Conservation (phyloP, 257 asterid genomes). For the Petunia axillaris region DNA sequence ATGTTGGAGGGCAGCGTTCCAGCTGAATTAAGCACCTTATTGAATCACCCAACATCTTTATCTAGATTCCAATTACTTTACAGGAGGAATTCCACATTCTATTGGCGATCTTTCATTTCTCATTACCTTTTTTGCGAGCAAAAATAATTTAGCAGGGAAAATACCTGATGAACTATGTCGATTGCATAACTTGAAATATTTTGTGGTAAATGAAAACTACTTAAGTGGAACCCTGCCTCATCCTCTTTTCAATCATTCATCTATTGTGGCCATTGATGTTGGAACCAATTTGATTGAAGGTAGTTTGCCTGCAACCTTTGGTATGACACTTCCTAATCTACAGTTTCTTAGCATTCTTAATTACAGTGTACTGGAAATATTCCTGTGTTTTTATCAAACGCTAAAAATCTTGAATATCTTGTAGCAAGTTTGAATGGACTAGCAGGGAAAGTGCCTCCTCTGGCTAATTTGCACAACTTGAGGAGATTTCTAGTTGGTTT, state of each 20-base stretch:
- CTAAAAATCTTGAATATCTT: constrained; percentile 24
- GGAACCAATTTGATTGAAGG: constrained; percentile 30
- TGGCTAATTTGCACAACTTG: constrained; percentile 30
- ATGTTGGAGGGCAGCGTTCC: neutral
- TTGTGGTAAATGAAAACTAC: constrained; percentile 20
- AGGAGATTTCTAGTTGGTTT: neutral
- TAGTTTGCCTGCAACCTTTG: constrained; percentile 34
- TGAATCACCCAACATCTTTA: neutral
- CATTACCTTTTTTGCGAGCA: constrained; percentile 4
- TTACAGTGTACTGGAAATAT: constrained; percentile 32
- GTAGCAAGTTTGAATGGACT: constrained; percentile 25
- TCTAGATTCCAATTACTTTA: neutral
- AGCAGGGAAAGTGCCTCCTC: constrained; percentile 30
- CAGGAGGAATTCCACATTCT: constrained; percentile 29
- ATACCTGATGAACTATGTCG: constrained; percentile 39
- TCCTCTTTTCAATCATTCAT: constrained; percentile 39
- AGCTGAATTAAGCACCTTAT: neutral
- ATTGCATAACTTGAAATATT: constrained; percentile 24
- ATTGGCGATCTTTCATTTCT: constrained; percentile 41
- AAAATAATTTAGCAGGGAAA: constrained; percentile 36
- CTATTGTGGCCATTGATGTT: constrained; percentile 14
- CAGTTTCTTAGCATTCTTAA: constrained; percentile 19
- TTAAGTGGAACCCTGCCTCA: constrained; percentile 37
- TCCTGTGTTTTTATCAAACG: constrained; percentile 36
- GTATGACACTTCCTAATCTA: constrained; percentile 27